phyloP scores from a whole-genome alignment of 305 asterid species.

The Nicotiana rustica region DNA sequence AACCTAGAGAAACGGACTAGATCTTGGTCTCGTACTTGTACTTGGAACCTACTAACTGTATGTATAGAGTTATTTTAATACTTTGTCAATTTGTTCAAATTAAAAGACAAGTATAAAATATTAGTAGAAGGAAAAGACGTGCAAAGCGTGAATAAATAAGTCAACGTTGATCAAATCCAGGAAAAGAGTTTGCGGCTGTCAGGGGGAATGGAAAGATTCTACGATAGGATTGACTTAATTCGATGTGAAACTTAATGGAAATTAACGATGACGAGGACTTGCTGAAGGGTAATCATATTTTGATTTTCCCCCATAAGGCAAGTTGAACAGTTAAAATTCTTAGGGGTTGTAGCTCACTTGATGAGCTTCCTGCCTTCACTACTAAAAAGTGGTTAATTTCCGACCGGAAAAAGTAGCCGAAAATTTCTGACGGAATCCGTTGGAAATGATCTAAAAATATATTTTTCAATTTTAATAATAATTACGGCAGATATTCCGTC shows the following conservation, averaged over 20 bases:
- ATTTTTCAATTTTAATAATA: no score
- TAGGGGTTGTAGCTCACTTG: no score
- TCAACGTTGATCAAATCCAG: constrained; percentile 13
- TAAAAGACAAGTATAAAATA: not conserved
- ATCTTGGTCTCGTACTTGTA: constrained; percentile 1
- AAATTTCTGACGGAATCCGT: no score
- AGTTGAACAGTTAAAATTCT: no score
- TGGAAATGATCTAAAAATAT: no score
- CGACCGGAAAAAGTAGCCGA: no score
- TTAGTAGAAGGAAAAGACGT: not conserved
- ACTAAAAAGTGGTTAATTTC: no score
- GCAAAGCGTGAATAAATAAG: constrained; percentile 27
- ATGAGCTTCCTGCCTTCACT: no score
- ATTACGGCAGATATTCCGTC: no score
- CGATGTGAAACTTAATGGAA: not conserved
- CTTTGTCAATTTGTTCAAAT: not conserved
- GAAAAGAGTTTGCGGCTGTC: constrained; percentile 17
- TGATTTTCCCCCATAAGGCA: not conserved
- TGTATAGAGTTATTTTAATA: not conserved
- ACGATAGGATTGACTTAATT: not conserved
- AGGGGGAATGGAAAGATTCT: not conserved
- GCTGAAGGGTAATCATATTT: not conserved
- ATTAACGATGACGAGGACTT: not conserved
- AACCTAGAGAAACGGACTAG: not conserved
- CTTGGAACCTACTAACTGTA: constrained; percentile 25